Evolutionary conservation across 129 eudicot species (phyloP), one percentile per base, ranked within the genome.

Genomic region (Flaveria robusta): DNA sequence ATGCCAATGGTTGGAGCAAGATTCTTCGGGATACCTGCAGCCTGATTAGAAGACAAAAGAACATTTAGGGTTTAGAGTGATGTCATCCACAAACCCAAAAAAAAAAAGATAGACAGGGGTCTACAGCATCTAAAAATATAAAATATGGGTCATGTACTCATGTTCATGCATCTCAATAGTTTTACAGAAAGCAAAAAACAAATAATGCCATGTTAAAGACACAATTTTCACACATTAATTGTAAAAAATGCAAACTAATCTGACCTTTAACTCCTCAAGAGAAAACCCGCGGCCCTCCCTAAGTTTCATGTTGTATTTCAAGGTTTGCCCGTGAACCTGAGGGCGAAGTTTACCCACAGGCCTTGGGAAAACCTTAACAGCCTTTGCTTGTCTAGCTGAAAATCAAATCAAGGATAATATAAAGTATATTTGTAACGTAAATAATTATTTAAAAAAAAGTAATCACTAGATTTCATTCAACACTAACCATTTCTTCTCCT

Each of bases 291-390:
- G 84, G 1, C 97, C 95, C 79, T 90, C 95, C 78, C 94, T 86
- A 71, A 86, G 84, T 82, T 91, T 91, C 97, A 91, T 91, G 83
- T 91, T 88, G 82, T 91, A 91, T 79, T 91, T 91, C 59, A 86
- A 54, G 5, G 97, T 91, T 76, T 91, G 97, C 0, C 95, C 88
- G 75, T 89, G 95, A 63, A 88, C 97, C 81, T 88, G 82, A 4
- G 95, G 97, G 22, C 97, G 97, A 41, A 91, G 92, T 7, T 90
- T 87, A 14, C 97, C 97, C 75, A 90, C 91, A 14, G 97, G 97
- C 76, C 92, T 85, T 13, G 97, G 97, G 66, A 91, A 91, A 29
- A 82, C 85, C 82, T 91, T 91, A 73, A 88, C 91, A n/a, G 92
- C 97, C 62, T 91, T 91, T 82, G 86, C 76, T 74, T 88, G 97